These are phyloP conservation scores for Saksenaea vasiformis DNA, from an alignment of 371 early-diverging fungal species.

Conservation along the genomic window DNA sequence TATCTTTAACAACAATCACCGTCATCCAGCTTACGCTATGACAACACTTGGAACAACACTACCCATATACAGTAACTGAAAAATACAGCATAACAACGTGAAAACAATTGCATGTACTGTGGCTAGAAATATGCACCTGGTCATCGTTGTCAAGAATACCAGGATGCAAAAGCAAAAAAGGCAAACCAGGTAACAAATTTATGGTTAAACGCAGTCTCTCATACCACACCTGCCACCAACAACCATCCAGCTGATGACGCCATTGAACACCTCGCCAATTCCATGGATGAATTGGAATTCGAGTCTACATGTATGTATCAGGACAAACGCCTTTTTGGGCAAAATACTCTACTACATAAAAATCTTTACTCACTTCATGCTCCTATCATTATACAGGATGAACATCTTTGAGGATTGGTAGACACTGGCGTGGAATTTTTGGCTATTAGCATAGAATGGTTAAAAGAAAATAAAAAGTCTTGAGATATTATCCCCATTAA, in stretches of 20 bases:
- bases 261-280: background rate
- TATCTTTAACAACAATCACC: too few relatives aligned
- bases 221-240: background rate
- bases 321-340: background rate
- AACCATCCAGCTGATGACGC: background rate
- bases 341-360: background rate
- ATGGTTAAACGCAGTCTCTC: background rate
- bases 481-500: background rate
- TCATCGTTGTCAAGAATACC: background rate
- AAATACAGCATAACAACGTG: too few relatives aligned
- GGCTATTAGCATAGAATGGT: background rate
- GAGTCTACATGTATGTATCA: background rate
- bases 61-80: too few relatives aligned
- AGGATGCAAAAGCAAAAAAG: background rate
- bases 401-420: background rate
- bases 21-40: too few relatives aligned
- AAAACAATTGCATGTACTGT: background rate
- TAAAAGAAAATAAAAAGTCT: background rate
- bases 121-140: background rate
- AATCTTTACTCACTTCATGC: background rate
- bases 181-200: background rate
- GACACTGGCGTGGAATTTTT: background rate
- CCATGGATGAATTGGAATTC: background rate
- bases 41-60: background rate
- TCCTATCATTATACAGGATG: background rate